Base-by-base conservation (phyloP, 1,284 basidiomycete species). In the Pseudozyma tsukubaensis region DNA sequence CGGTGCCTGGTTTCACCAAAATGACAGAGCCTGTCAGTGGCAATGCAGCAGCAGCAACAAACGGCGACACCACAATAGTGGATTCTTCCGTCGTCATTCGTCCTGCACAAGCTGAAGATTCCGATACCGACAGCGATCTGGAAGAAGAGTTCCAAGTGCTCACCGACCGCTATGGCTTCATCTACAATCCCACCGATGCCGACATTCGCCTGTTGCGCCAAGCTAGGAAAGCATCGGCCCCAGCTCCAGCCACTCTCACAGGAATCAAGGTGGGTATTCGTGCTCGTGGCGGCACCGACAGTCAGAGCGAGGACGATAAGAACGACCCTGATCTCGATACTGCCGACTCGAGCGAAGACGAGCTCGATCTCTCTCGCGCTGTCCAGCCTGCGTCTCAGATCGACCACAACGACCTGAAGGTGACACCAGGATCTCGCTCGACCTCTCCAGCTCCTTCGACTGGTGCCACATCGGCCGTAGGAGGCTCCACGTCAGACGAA, bases 101-200 rank as follows among this genome's bases (percentile, higher is more conserved):
- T 18, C 52, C 56, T 6, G 44, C 21, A 19, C 44, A 24, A 18
- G 50, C 35, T 44, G 66, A 64, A 16, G 65, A 59, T 4, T 62
- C 67, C n/a, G 72, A 66, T 19, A 56, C 35, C 4, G 73, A 76
- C 39, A 72, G 69, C 53, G 61, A 60, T 3, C 12, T 51, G 7
- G 73, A 76, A 35, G 89, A 89, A 43, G 88, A 90, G 48, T 59
- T 73, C 10, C 49, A 73, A 19, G 89, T 90, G 1, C 86, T 97
- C 73, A 94, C 94, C 6, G 96, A 97, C 80, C 90, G 94, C n/a
- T 98, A 93, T 82, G 96, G 96, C 0, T 98, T 98, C 86, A 92
- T 97, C 81, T 97, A 94, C 75, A 92, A 94, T 77, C 77, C 78
- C 12, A 81, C 80, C 89, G 88, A 89, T 78, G 92, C 93, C 72